These are phyloP conservation scores for Shiraia bambusicola DNA, from an alignment of 2,329 filamentous ascomycete genomes.

Conservation along the genomic window DNA sequence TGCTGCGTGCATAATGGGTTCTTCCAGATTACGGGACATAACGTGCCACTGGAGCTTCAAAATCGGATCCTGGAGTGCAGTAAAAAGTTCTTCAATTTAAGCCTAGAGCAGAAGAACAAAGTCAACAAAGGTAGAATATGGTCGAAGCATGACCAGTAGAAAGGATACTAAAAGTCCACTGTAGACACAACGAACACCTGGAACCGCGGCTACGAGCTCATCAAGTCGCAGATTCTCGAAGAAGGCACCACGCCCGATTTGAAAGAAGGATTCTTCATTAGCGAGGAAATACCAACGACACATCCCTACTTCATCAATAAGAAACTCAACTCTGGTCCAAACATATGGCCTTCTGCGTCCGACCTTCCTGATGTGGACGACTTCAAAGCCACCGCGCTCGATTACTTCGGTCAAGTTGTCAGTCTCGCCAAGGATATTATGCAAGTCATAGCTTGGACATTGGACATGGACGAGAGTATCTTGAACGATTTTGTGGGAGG, in stretches of 20 bases:
- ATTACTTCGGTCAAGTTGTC: constrained; percentile 46
- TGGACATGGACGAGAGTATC: constrained; percentile 42
- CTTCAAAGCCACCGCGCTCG: constrained; percentile 44
- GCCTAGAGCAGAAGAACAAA: constrained; percentile 46
- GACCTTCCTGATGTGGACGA: constrained; percentile 23
- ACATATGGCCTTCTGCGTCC: constrained; percentile 42
- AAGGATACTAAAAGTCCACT: neutral
- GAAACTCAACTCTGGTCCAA: constrained; percentile 45
- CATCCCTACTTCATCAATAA: constrained; percentile 44
- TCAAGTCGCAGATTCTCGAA: constrained; percentile 48
- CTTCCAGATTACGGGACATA: constrained; percentile 50
- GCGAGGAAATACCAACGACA: constrained; percentile 44
- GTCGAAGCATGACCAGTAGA: no score
- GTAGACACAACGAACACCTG: constrained; percentile 41
- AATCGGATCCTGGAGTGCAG: constrained; percentile 42
- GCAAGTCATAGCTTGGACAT: constrained; percentile 44
- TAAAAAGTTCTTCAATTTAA: constrained; percentile 46
- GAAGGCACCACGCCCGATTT: constrained; percentile 46
- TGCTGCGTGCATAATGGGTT: constrained; percentile 46
- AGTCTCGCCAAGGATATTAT: constrained; percentile 47
- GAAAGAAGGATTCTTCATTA: constrained; percentile 48
- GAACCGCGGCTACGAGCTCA: constrained; percentile 49
- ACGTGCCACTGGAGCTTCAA: constrained; percentile 44
- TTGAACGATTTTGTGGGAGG: constrained; percentile 42
- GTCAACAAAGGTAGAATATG: constrained; percentile 45